Evolutionary conservation across 192 early-diverging fungal genomes (phyloP), one percentile per base, ranked within the genome.

Genomic region (Umbelopsis vinacea): DNA sequence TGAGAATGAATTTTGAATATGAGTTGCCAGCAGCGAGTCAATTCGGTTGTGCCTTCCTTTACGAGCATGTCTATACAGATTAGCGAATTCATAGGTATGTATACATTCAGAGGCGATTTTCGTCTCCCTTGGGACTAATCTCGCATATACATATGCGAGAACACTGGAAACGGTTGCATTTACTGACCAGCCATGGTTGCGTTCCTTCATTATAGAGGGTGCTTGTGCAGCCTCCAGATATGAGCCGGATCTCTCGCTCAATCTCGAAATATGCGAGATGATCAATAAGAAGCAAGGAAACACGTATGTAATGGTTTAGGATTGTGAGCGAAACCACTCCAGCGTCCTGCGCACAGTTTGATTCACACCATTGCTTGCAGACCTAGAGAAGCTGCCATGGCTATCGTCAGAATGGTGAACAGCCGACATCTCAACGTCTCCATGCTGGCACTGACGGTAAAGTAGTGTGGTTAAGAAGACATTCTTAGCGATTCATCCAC

Each of bases 241-340:
- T 71, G 89, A 92, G 52, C 91, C 97, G 0, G 94, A 98, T 74
- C 75, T 96, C 66, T 85, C 89, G 15, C 84, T 98, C 47, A 95
- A 97, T 81, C 87, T 98, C 23, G 97, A 98, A 81, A 95, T 98
- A 67, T 95, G 93, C 79, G 95, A 97, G 78, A 84, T 97, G 54
- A 92, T 98, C 73, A 97, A 96, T 77, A 86, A 89, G 53, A 98
- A 98, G 76, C 88, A 91, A 72, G 89, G 92, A 71, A 92, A 88
- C 79, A 90, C 84, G 92, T 91, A 89, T 69, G 89, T 87, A 24
- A 37, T 29, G 38, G 12, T 24, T 14, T 11, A 50, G 50, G 1
- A 7, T 40, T 17, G 21, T 50, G 46, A 35, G 24, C 55, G 23
- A 26, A 22, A 10, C 15, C 55, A 22, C 8, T 22, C 10, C 26